Conservation (phyloP, 1,139 yeast species). For the Yamadazyma membranifaciens region DNA sequence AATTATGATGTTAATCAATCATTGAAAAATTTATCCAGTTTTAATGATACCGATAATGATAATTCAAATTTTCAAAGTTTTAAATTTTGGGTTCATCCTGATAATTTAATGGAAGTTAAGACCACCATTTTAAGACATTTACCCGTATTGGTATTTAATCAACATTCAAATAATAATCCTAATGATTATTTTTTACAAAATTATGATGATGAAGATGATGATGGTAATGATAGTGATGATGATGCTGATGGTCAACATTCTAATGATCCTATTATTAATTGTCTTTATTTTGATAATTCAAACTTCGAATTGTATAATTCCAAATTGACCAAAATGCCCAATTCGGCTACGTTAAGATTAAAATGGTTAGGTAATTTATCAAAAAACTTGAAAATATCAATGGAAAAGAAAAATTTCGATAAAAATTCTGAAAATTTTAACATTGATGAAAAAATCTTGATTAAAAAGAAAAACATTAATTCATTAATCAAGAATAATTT, state of each 20-base stretch:
- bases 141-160: constrained; percentile 81
- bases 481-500: constrained; percentile 36
- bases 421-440: constrained; percentile 53
- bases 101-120: constrained; percentile 94
- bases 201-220: constrained; percentile 23
- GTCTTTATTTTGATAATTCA: constrained; percentile 83
- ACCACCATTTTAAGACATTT: constrained; percentile 89
- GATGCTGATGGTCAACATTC: constrained; percentile 15
- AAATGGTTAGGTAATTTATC: constrained; percentile 87
- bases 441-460: constrained; percentile 56
- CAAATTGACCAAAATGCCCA: constrained; percentile 69
- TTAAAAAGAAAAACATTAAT: constrained; percentile 64
- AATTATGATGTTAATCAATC: constrained; percentile 47
- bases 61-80: constrained; percentile 68
- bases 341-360: constrained; percentile 74
- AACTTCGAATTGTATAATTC: constrained; percentile 83
- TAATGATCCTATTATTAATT: constrained; percentile 79
- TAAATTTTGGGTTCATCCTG: constrained; percentile 96
- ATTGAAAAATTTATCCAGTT: constrained; percentile 44
- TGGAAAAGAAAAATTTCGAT: constrained; percentile 77
- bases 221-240: constrained; percentile 16
- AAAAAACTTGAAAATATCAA: constrained; percentile 71
- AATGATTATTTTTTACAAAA: constrained; percentile 33
- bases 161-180: constrained; percentile 37
- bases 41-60: constrained; percentile 45